Percentiles rank a stretch among this genome's conserved stretches.
Conservation (phyloP, 2,329 filamentous ascomycete genomes). For the Cladosporium sp. region DNA sequence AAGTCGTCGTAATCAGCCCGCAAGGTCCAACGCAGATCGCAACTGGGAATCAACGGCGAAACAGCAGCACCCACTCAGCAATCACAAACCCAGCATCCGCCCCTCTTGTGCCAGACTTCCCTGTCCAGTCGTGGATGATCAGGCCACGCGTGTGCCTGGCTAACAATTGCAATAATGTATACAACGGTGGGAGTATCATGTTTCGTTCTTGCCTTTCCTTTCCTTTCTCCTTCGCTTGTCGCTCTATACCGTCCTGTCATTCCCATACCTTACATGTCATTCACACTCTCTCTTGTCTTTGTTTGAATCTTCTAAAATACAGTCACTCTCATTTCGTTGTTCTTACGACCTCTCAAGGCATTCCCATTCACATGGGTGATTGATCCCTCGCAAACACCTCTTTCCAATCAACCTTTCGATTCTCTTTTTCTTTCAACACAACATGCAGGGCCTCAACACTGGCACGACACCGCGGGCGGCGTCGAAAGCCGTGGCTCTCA, state of each 20-base stretch:
- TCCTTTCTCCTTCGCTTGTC: neutral
- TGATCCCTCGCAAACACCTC: neutral
- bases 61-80: neutral
- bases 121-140: neutral
- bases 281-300: neutral
- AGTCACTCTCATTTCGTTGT: neutral
- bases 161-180: neutral
- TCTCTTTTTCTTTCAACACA: neutral
- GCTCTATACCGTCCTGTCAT: neutral
- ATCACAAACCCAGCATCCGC: neutral
- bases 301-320: too few relatives aligned
- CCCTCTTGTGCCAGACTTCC: neutral
- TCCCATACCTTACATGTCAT: neutral
- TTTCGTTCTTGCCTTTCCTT: neutral
- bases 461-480: slow-evolving; percentile 7
- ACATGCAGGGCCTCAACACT: slow-evolving; percentile 4
- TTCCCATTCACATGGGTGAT: neutral
- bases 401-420: neutral
- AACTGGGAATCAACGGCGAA: neutral
- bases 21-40: slow-evolving; percentile 2
- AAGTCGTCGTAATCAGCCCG: slow-evolving; percentile 9
- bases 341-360: neutral
- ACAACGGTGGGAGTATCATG: neutral
- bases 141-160: neutral
- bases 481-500: slow-evolving; percentile 4